phyloP scores from a whole-genome alignment of 176 grass and related monocot species.

The Stipa capillata region DNA sequence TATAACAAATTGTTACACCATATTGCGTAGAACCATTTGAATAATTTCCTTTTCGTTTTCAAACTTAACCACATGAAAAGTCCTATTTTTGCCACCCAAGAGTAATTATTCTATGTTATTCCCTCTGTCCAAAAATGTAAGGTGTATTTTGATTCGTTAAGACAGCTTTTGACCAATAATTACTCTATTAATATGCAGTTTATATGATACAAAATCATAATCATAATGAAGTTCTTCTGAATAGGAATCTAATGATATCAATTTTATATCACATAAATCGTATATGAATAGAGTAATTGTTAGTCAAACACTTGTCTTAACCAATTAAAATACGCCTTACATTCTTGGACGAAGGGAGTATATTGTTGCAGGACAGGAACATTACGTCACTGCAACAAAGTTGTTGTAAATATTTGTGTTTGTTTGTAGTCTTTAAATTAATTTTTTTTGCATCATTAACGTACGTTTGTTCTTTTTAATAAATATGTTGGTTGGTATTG shows the following conservation, averaged over 20 bases:
- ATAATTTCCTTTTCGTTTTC: neutral
- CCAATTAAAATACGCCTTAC: no score
- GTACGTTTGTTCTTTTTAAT: constrained; percentile 12
- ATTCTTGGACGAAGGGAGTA: no score
- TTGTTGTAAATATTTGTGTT: constrained; percentile 22
- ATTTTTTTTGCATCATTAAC: neutral
- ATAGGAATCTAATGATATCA: no score
- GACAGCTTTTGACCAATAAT: no score
- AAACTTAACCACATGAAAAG: neutral
- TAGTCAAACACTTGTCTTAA: no score
- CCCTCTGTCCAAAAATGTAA: no score
- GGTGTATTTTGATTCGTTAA: no score
- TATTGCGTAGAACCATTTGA: neutral
- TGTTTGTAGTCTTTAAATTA: neutral
- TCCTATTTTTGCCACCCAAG: neutral
- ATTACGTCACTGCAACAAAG: neutral
- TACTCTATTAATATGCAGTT: no score
- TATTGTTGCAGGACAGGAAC: constrained; percentile 18
- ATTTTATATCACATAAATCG: no score
- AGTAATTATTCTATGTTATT: neutral
- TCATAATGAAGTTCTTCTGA: no score
- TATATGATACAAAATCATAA: no score
- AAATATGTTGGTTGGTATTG: neutral
- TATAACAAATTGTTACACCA: neutral
- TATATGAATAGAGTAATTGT: no score